Percentiles rank a stretch among this genome's conserved stretches.
phyloP scores from a whole-genome alignment of 768 basidiomycete genomes.

The Tulasnella calospora region DNA sequence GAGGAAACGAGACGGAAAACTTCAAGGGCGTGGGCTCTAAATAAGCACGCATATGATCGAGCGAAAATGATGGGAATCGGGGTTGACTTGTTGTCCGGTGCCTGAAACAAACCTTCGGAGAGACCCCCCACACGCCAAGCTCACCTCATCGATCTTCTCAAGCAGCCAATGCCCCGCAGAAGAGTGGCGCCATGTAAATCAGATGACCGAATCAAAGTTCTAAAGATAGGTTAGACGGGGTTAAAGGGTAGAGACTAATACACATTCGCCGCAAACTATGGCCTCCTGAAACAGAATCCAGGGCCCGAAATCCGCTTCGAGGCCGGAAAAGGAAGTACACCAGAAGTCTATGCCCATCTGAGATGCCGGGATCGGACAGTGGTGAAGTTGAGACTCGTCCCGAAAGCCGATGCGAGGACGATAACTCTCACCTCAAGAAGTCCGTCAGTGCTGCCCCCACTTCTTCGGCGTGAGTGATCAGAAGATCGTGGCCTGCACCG shows the following conservation, averaged over 20 bases:
- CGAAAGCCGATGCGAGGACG: not conserved
- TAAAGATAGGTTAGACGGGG: slow-evolving; percentile 4
- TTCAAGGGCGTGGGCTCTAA: not conserved
- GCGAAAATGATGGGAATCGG: slow-evolving; percentile 1
- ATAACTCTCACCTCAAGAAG: slow-evolving; percentile 22
- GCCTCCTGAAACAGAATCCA: not conserved
- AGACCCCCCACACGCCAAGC: slow-evolving; percentile 11
- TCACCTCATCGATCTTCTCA: slow-evolving; percentile 11
- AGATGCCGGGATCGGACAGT: not conserved
- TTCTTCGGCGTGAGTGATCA: slow-evolving; percentile 18
- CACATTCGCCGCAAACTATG: not conserved
- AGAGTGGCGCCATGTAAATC: not conserved
- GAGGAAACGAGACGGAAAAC: not conserved
- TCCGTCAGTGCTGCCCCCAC: slow-evolving; percentile 10
- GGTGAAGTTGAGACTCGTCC: not conserved
- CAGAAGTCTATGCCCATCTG: not conserved
- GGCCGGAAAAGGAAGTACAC: not conserved
- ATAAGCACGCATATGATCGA: slow-evolving; percentile 1
- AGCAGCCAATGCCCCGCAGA: not conserved
- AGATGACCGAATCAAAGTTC: not conserved
- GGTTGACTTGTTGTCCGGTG: slow-evolving; percentile 15
- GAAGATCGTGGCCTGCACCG: slow-evolving; percentile 31
- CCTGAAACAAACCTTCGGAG: slow-evolving; percentile 6
- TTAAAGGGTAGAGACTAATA: not conserved
- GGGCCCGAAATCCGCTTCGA: not conserved